Percentiles rank a stretch among this genome's conserved stretches.
Conservation (phyloP, 805 yeast species). For the Candida easanensis region DNA sequence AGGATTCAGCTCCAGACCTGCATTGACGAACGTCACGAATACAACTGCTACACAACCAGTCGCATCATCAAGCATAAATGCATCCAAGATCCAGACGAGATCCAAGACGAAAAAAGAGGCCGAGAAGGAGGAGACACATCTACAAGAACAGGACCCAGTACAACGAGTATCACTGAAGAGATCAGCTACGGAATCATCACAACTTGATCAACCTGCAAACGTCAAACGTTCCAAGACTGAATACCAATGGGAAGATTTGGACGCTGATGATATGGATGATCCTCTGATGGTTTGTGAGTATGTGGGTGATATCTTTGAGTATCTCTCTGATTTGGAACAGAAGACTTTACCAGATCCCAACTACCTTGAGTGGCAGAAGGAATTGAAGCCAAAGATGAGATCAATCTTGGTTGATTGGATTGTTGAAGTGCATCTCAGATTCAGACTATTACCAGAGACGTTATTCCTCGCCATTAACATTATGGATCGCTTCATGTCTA, state of each 20-base stretch:
- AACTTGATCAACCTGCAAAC: conserved; percentile 8
- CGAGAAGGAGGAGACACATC: not conserved
- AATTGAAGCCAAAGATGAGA: conserved; percentile 77
- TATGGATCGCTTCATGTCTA: conserved; percentile 83
- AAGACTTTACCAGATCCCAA: conserved; percentile 70
- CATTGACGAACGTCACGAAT: conserved; percentile 26
- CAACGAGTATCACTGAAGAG: conserved; percentile 34
- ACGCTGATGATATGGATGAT: conserved; percentile 66
- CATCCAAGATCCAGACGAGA: conserved; percentile 6
- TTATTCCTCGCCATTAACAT: conserved; percentile 77
- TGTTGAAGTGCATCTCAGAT: conserved; percentile 82
- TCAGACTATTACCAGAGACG: conserved; percentile 82
- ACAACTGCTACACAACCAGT: conserved; percentile 21
- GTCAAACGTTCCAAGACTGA: conserved; percentile 18
- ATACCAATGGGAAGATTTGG: conserved; percentile 47
- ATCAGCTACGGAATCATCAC: conserved; percentile 52
- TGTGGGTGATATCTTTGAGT: conserved; percentile 78
- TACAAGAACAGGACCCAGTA: conserved; percentile 24
- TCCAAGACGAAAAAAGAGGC: conserved; percentile 3
- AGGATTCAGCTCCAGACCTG: conserved; percentile 22
- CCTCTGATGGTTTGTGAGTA: conserved; percentile 91
- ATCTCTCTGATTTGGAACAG: conserved; percentile 64
- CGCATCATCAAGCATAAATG: conserved; percentile 1
- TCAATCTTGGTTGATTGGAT: conserved; percentile 92
- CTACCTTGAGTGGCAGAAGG: conserved; percentile 61